Evolutionary conservation across 768 basidiomycete species (phyloP).

Genomic region (Heimioporus sp.): DNA sequence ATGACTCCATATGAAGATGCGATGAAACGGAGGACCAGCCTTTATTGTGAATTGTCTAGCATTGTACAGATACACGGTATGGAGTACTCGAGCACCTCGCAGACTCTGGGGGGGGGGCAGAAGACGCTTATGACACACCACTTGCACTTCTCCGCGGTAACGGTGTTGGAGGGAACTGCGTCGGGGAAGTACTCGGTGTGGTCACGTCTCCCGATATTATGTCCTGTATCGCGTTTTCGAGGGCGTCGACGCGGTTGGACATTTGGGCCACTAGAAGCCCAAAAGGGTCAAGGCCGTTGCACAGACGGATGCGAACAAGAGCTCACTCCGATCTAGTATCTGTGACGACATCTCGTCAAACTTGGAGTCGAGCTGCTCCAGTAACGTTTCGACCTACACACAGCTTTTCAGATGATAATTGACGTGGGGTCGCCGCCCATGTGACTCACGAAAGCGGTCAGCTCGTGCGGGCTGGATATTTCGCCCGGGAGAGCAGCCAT

Average conservation of each 20-base stretch:
- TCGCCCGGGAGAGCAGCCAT: slow-evolving; percentile 46
- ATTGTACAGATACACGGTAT: slow-evolving; percentile 13
- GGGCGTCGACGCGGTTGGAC: slow-evolving; percentile 86
- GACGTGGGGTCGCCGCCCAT: slow-evolving; percentile 5
- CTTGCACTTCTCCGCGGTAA: slow-evolving; percentile 45
- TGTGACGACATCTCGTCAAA: slow-evolving; percentile 94
- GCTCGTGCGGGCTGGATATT: slow-evolving; percentile 89
- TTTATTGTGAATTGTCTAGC: neutral
- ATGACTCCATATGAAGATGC: neutral
- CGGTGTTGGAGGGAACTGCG: slow-evolving; percentile 35
- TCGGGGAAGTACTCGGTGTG: slow-evolving; percentile 55
- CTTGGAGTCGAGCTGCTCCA: slow-evolving; percentile 85
- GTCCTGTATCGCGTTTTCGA: slow-evolving; percentile 90
- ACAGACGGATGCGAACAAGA: slow-evolving; percentile 4
- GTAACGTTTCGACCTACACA: slow-evolving; percentile 76
- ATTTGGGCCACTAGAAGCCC: slow-evolving; percentile 76
- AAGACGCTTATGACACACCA: slow-evolving; percentile 19
- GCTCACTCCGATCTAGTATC: slow-evolving; percentile 75
- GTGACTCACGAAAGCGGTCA: slow-evolving; percentile 85
- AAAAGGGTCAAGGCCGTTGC: slow-evolving; percentile 4
- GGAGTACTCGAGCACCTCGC: slow-evolving; percentile 4
- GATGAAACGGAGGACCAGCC: neutral
- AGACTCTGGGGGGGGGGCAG: neutral
- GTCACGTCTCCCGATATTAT: slow-evolving; percentile 76
- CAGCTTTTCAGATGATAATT: neutral